Evolutionary conservation across 345 rosid species (phyloP).

Genomic region (Luvunga scandens): DNA sequence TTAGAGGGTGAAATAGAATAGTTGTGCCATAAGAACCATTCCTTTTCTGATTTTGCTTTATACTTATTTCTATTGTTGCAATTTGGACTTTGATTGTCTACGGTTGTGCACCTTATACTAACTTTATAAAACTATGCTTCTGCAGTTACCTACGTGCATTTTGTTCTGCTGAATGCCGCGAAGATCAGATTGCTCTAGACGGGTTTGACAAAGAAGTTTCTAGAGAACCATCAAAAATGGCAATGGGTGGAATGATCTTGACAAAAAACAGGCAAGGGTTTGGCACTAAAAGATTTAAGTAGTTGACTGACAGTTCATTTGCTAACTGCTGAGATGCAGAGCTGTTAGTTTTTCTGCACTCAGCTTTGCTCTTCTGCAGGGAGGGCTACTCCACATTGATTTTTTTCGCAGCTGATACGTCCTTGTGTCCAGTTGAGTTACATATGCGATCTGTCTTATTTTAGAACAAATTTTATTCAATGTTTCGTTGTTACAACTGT

Average conservation of each 20-base stretch:
- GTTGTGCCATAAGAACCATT: background rate
- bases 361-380: background rate
- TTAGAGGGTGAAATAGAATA: background rate
- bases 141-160: slow-evolving; percentile 30
- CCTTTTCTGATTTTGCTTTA: background rate
- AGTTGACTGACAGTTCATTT: background rate
- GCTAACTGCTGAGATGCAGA: slow-evolving; percentile 5
- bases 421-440: background rate
- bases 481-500: background rate
- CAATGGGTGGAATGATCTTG: background rate
- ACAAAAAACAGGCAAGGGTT: background rate
- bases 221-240: slow-evolving; percentile 1
- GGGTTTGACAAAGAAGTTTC: slow-evolving; percentile 15
- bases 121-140: background rate
- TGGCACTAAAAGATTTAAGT: background rate
- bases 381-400: background rate
- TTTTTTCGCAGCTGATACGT: background rate
- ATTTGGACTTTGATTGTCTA: background rate
- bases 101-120: background rate
- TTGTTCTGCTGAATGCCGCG: slow-evolving; percentile 30
- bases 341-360: slow-evolving; percentile 2
- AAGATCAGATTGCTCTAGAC: slow-evolving; percentile 28
- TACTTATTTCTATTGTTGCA: background rate
- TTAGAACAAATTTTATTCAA: background rate
- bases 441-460: background rate